Evolutionary conservation across 1,139 yeast genomes (phyloP).

Genomic region (Nakaseomyces uthaithaninus): DNA sequence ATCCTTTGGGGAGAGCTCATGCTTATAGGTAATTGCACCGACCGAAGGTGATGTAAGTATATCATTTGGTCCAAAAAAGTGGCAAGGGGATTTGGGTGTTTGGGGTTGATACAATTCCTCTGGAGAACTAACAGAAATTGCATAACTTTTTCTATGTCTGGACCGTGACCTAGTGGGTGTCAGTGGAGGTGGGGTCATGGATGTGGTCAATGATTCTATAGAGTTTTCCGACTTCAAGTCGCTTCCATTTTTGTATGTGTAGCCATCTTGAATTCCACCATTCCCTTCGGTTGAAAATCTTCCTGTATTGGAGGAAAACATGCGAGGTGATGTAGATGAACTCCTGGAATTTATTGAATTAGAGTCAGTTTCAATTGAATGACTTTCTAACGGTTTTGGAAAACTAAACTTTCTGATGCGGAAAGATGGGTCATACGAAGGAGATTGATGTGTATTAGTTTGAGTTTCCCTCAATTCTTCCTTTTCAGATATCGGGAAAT

Average conservation of each 20-base stretch:
- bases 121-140: conserved; percentile 10
- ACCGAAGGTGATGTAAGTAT: not conserved
- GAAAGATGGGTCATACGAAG: not conserved
- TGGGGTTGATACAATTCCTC: conserved; percentile 2
- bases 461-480: not conserved
- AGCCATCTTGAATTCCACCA: not conserved
- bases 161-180: conserved; percentile 4
- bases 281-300: not conserved
- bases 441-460: not conserved
- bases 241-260: not conserved
- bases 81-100: conserved; percentile 6
- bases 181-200: not conserved
- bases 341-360: not conserved
- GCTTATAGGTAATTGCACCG: conserved; percentile 9
- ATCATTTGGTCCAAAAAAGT: not conserved
- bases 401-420: not conserved
- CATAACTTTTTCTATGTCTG: conserved; percentile 11
- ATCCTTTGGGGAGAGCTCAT: conserved; percentile 14
- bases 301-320: not conserved
- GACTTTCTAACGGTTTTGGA: not conserved
- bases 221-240: not conserved
- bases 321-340: not conserved
- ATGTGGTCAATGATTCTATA: not conserved
- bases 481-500: conserved; percentile 1
- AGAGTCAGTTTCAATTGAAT: not conserved